phyloP scores from a whole-genome alignment of 768 basidiomycete genomes.

The Lentinula raphanica region DNA sequence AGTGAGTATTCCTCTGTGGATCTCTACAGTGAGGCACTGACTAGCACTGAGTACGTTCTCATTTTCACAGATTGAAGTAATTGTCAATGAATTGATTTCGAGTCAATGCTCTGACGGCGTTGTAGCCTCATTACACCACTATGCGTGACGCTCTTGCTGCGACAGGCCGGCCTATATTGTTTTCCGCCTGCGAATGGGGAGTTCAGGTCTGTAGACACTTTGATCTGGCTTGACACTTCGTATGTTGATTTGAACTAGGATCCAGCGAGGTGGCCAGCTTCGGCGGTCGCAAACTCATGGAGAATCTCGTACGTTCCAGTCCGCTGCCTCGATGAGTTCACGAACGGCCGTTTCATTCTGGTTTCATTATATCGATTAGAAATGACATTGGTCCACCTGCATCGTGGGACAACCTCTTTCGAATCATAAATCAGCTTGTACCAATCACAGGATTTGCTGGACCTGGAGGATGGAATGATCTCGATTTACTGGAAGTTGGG shows the following conservation, averaged over 20 bases:
- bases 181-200: conserved; percentile 49
- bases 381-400: conserved; percentile 44
- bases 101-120: neutral
- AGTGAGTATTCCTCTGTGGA: conserved; percentile 18
- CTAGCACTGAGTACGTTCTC: neutral
- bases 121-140: conserved; percentile 34
- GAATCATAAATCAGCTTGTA: conserved; percentile 48
- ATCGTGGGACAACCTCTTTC: conserved; percentile 42
- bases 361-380: conserved; percentile 20
- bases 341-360: neutral
- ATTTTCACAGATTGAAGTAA: conserved; percentile 29
- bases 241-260: conserved; percentile 17
- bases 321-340: neutral
- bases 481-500: conserved; percentile 51
- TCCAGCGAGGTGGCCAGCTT: conserved; percentile 46
- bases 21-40: neutral
- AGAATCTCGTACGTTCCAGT: conserved; percentile 38
- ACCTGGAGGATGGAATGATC: conserved; percentile 43
- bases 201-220: conserved; percentile 25
- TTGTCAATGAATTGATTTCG: neutral
- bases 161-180: conserved; percentile 42
- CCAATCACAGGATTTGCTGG: conserved; percentile 45
- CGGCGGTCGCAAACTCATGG: conserved; percentile 45
- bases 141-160: conserved; percentile 43
- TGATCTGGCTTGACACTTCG: neutral